Conservation (phyloP, 164 flowering plant species). For the Piper longum region DNA sequence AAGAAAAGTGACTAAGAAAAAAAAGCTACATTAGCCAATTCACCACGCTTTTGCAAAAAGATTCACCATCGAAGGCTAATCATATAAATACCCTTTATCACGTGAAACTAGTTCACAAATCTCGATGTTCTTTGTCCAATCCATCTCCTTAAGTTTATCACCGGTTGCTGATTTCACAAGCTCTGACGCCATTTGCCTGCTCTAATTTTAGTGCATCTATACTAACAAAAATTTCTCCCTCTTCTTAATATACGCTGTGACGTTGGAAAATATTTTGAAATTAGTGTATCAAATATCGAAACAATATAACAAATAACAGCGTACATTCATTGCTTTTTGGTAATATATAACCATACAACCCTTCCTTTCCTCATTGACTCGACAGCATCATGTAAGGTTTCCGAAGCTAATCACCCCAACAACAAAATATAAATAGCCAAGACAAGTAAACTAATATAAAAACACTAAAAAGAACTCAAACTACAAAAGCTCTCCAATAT, state of each 20-base stretch:
- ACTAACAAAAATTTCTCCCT: neutral
- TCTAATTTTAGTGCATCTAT: neutral
- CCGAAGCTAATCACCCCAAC: too few species aligned
- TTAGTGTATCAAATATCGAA: neutral
- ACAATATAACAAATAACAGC: neutral
- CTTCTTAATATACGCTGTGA: neutral
- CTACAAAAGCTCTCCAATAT: neutral
- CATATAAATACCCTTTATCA: slow-evolving; percentile 49
- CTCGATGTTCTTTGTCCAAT: slow-evolving; percentile 77
- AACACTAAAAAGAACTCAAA: neutral
- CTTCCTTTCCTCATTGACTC: neutral
- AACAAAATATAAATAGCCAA: too few species aligned
- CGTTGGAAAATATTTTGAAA: too few species aligned
- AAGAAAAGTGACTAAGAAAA: neutral
- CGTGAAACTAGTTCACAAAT: slow-evolving; percentile 73
- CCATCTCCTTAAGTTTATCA: slow-evolving; percentile 70
- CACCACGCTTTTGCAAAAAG: neutral
- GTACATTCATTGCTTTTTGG: too few species aligned
- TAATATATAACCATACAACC: neutral
- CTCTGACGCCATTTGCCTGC: slow-evolving; percentile 58
- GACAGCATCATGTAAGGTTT: too few species aligned
- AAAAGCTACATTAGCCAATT: neutral
- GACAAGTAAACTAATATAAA: too few species aligned
- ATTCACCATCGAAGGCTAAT: neutral
- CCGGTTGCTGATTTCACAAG: slow-evolving; percentile 78